Evolutionary conservation across 306 rosid genomes (phyloP), one percentile per base, ranked within the genome.

Genomic region (Begonia fuchsioides): DNA sequence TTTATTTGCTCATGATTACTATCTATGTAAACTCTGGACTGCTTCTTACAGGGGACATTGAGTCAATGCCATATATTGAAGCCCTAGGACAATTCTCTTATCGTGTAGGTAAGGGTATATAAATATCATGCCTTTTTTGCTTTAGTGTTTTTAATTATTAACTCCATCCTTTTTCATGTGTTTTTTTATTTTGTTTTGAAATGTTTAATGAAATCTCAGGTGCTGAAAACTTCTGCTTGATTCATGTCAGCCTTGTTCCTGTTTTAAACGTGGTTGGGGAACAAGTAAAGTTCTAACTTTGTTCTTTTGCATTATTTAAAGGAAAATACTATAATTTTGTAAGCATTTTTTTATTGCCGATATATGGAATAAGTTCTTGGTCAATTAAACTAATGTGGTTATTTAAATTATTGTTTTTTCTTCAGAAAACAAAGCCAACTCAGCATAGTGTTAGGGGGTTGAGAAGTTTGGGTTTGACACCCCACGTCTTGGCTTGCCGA

Each of bases 191-290:
- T 39, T 38, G 52, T 39, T 20, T 46, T 51, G 32, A 20, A 11
- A 32, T 15, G 43, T 38, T 46, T 49, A 3, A 3, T 12, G n/a
- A 14, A 2, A 40, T 26, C 59, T 60, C 52, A 73, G 79, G 79
- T 49, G 16, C 68, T 49, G 72, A 52, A 11, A 68, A 64, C 53
- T 73, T 73, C 53, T 73, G 79, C 57, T 55, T 73, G 65, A 60
- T 68, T 64, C 79, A 73, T 57, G 75, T 73, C 40, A 73, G 79
- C 55, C 79, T 73, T 57, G 79, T 73, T 32, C 79, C 79, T 3
- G 79, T 73, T 51, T 44, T 73, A 51, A 64, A 49, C 20, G 79
- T 68, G 6, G 79, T 73, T 64, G 79, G 79, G 50, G 79, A 73
- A 59, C 79, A 73, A 65, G 79, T 73, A 52, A 20, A 32, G 35